Conservation (phyloP, 2,329 filamentous ascomycete species). For the Pseudogymnoascus sp. region DNA sequence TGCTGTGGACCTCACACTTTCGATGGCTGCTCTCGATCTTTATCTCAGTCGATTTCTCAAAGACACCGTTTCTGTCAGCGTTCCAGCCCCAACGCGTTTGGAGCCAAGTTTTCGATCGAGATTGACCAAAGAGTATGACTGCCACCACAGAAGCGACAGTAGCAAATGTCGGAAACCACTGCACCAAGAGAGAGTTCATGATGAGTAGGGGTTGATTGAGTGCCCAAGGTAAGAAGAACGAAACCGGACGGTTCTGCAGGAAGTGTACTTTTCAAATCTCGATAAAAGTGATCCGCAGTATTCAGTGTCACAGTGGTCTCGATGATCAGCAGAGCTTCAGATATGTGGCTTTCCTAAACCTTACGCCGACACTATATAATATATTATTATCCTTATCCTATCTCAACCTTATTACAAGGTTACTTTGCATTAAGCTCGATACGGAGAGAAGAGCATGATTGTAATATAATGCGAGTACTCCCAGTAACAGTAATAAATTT, state of each 20-base stretch:
- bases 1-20: conserved; percentile 8
- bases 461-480: neutral
- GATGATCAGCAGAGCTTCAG: neutral
- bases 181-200: conserved; percentile 14
- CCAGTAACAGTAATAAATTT: neutral
- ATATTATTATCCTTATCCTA: conserved; percentile 3
- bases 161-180: conserved; percentile 13
- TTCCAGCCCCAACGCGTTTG: conserved; percentile 7
- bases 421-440: neutral
- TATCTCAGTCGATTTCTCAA: neutral
- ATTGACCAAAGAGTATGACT: conserved; percentile 9
- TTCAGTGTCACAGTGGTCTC: conserved; percentile 2
- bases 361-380: neutral
- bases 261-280: neutral
- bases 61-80: neutral
- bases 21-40: conserved; percentile 10
- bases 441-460: neutral
- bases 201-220: conserved; percentile 8
- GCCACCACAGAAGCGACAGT: conserved; percentile 3
- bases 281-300: neutral
- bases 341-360: neutral
- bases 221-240: neutral
- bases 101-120: conserved; percentile 10
- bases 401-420: neutral
- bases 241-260: neutral